Percentiles rank a stretch among this genome's conserved stretches.
phyloP scores from a whole-genome alignment of 768 basidiomycete species.

The Tubosaeta brunneosetosa region DNA sequence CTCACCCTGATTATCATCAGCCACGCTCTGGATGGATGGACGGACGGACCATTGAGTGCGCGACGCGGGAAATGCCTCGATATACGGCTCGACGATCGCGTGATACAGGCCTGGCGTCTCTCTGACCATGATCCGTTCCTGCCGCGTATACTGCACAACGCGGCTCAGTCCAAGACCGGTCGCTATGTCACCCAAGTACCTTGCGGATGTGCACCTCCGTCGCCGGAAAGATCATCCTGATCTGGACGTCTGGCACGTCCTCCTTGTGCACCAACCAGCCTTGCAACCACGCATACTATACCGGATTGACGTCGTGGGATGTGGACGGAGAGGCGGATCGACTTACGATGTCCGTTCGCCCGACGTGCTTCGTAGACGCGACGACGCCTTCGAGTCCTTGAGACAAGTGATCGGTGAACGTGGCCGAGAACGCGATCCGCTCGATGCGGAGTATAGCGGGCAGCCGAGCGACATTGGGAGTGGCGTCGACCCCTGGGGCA shows the following conservation, averaged over 20 bases:
- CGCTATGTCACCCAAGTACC: slow-evolving; percentile 8
- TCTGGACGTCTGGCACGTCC: slow-evolving; percentile 63
- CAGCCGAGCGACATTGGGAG: slow-evolving; percentile 23
- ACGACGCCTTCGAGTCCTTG: slow-evolving; percentile 26
- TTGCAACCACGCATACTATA: slow-evolving; percentile 79
- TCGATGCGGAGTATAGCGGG: slow-evolving; percentile 73
- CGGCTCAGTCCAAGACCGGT: background rate
- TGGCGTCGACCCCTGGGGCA: slow-evolving; percentile 2
- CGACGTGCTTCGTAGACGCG: slow-evolving; percentile 44
- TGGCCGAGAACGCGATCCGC: slow-evolving; percentile 60
- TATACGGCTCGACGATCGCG: slow-evolving; percentile 69
- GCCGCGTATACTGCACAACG: slow-evolving; percentile 64
- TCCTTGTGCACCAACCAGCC: slow-evolving; percentile 54
- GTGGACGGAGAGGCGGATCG: background rate
- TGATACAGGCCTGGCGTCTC: slow-evolving; percentile 83
- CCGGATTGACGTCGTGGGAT: background rate
- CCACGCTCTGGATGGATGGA: no score
- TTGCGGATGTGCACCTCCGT: slow-evolving; percentile 88
- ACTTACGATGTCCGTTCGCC: slow-evolving; percentile 65
- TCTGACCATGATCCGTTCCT: slow-evolving; percentile 63
- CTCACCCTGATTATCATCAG: slow-evolving; percentile 45
- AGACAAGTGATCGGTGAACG: slow-evolving; percentile 35
- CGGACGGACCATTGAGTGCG: slow-evolving; percentile 71
- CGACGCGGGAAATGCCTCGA: slow-evolving; percentile 64
- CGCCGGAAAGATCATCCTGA: slow-evolving; percentile 83